A percentile compares a stretch with the other conserved stretches of the same genome.
Evolutionary conservation across 2,329 filamentous ascomycete species (phyloP).

Genomic region (Coleophoma eucalyptorum): DNA sequence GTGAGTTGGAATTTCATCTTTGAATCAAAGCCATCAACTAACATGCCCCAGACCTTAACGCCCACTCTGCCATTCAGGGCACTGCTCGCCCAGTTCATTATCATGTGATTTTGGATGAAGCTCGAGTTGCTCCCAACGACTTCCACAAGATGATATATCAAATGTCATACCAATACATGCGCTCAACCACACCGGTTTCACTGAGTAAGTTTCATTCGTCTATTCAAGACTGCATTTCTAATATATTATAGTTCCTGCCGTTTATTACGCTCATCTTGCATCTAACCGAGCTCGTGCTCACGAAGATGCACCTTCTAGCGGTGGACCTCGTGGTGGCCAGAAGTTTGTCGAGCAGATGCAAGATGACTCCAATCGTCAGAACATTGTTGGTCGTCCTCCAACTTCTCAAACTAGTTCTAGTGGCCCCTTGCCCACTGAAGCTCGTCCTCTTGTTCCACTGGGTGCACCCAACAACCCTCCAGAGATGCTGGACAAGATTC

Average conservation of each 20-base stretch:
- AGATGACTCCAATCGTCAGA: slow-evolving; percentile 9
- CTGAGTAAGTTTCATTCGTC: slow-evolving; percentile 19
- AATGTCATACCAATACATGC: slow-evolving; percentile 88
- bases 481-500: background rate
- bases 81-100: slow-evolving; percentile 93
- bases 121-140: slow-evolving; percentile 59
- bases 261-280: slow-evolving; percentile 95
- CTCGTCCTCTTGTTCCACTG: slow-evolving; percentile 21
- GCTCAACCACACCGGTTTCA: slow-evolving; percentile 90
- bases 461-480: slow-evolving; percentile 1
- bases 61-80: slow-evolving; percentile 82
- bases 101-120: slow-evolving; percentile 82
- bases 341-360: slow-evolving; percentile 31
- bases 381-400: slow-evolving; percentile 1
- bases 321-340: slow-evolving; percentile 37
- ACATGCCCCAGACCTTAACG: slow-evolving; percentile 42
- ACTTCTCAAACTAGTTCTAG: slow-evolving; percentile 16
- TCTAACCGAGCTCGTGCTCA: slow-evolving; percentile 77
- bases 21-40: too few species aligned
- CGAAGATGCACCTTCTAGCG: slow-evolving; percentile 46
- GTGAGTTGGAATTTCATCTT: slow-evolving; percentile 23
- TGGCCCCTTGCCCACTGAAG: slow-evolving; percentile 8
- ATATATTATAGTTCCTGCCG: slow-evolving; percentile 59
- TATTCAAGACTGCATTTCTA: slow-evolving; percentile 3
- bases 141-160: slow-evolving; percentile 90